Conservation (phyloP, 495 filamentous ascomycete genomes). For the Lindgomyces ingoldianus region DNA sequence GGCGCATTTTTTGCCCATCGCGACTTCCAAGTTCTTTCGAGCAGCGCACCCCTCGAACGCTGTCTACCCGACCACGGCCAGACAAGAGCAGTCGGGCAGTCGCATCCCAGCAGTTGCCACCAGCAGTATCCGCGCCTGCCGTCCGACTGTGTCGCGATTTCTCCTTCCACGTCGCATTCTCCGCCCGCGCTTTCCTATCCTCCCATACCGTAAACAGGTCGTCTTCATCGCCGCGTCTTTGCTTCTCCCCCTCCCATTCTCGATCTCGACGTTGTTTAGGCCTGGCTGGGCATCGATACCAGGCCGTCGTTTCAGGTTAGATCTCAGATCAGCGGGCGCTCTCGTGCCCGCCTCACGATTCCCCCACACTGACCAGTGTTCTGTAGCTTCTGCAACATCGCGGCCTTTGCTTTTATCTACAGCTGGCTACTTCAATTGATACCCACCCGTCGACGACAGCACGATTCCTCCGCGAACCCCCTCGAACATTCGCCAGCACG, state of each 20-base stretch:
- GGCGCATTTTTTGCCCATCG: not conserved
- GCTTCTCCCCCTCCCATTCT: not conserved
- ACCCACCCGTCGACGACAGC: not conserved
- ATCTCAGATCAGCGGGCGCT: constrained; percentile 23
- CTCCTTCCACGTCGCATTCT: not conserved
- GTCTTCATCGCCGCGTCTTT: not conserved
- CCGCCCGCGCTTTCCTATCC: constrained; percentile 2
- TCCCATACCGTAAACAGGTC: not conserved
- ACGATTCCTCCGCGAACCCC: not conserved
- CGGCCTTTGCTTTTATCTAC: not conserved
- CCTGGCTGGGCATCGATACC: not conserved
- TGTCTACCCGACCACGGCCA: not conserved
- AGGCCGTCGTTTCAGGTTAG: constrained; percentile 33
- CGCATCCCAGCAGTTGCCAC: not conserved
- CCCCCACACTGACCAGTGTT: constrained; percentile 4
- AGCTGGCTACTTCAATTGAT: not conserved
- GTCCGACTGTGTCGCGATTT: not conserved
- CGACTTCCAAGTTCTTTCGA: not conserved
- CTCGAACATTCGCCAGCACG: not conserved
- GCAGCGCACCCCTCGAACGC: not conserved
- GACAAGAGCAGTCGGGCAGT: not conserved
- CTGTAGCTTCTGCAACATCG: not conserved
- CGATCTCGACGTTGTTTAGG: not conserved
- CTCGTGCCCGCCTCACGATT: constrained; percentile 17
- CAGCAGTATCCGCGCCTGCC: not conserved